Evolutionary conservation across 306 rosid genomes (phyloP), one percentile per base, ranked within the genome.

Genomic region (Trifolium repens): DNA sequence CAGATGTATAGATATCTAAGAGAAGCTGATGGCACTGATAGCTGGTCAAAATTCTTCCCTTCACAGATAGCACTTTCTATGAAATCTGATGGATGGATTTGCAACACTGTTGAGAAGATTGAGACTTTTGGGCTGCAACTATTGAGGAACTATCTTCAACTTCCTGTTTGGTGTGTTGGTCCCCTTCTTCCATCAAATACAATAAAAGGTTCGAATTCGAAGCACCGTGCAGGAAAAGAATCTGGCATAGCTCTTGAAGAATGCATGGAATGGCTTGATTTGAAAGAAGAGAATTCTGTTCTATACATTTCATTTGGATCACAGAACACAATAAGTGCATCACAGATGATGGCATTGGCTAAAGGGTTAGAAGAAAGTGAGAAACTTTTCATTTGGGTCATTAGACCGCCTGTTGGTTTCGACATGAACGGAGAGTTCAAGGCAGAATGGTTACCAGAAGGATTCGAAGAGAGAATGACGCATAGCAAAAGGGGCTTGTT

Each of bases 261-360:
- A 37, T 88, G 89, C 81, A 52, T 84, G 0, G 75, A 83, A 50
- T 93, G 96, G 97, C 84, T 93, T 0, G 71, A 91, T 60, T 64
- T 19, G 8, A 81, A 84, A 4, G 65, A 42, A 7, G 69, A 73
- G 0, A 59, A 46, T 4, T 91, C 93, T 5, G 96, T 93, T 78
- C 50, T 93, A 7, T 91, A 91, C 79, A 73, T 93, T 44, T 91
- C 89, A 2, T 93, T 93, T 70, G 98, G 98, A 8, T 93, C 98
- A 11, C 98, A 93, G 84, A 87, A 91, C 85, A 87, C 96, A 0
- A 85, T 93, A 14, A 77, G 78, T 27, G 80, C 77, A 0, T 47
- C 84, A 58, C 92, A 89, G 22, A 91, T 93, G 97, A 83, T 81
- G 90, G 90, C 88, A 2, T 61, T 93, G 40, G 96, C 98, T 1